Conservation (phyloP, 306 rosid species). For the Potentilla sterilis region DNA sequence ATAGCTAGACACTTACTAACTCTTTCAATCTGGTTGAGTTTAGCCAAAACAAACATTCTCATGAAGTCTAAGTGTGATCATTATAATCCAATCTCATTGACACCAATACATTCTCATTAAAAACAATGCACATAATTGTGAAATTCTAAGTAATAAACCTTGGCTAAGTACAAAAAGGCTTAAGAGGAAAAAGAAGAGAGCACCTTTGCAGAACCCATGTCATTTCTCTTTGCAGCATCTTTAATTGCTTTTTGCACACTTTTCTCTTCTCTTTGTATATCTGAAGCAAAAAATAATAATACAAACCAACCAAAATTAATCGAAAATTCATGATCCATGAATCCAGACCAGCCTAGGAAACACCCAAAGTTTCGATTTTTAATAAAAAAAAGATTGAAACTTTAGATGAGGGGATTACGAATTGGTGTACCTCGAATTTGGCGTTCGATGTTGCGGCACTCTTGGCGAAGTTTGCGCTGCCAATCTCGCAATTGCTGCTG, state of each 20-base stretch:
- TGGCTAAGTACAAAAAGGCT: neutral
- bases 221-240: slow-evolving; percentile 95
- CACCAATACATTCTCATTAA: neutral
- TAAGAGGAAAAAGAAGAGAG: neutral
- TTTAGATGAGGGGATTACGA: neutral
- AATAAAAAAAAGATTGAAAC: neutral
- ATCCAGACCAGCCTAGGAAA: neutral
- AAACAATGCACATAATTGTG: neutral
- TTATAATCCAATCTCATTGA: neutral
- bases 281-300: slow-evolving; percentile 30
- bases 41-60: neutral
- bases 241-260: slow-evolving; percentile 81
- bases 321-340: slow-evolving; percentile 4
- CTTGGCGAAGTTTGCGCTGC: slow-evolving; percentile 93
- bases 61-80: neutral
- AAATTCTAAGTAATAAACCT: neutral
- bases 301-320: neutral
- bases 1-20: neutral
- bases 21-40: neutral
- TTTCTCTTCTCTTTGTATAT: slow-evolving; percentile 86
- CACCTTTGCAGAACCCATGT: slow-evolving; percentile 97
- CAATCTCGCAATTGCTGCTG: slow-evolving; percentile 86
- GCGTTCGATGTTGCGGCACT: slow-evolving; percentile 90
- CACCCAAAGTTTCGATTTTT: neutral
- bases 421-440: slow-evolving; percentile 65